Evolutionary conservation across 352 stramenopile species (phyloP).

Genomic region (Globisporangium paddicum): DNA sequence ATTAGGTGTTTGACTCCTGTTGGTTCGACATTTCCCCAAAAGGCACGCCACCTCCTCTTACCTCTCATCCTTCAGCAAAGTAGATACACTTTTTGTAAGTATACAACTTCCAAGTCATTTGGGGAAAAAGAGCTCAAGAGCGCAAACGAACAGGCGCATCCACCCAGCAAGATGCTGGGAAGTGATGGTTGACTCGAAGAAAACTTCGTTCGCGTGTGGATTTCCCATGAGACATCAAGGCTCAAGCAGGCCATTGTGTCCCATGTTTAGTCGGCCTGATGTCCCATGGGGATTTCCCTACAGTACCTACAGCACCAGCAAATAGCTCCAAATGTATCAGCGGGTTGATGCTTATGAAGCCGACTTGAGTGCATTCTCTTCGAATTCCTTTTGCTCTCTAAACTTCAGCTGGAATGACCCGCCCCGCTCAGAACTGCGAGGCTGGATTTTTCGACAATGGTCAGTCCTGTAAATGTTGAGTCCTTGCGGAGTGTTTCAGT

Average conservation of each 20-base stretch:
- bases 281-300: no score
- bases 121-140: background rate
- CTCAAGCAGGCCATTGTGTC: no score
- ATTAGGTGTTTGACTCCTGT: background rate
- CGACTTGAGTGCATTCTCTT: no score
- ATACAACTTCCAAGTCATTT: background rate
- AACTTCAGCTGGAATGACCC: background rate
- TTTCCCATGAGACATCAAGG: no score
- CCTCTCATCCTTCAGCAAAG: background rate
- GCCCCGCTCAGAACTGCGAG: background rate
- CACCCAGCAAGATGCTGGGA: no score
- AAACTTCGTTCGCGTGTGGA: no score
- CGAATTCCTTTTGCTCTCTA: background rate
- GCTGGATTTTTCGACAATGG: background rate
- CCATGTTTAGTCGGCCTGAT: no score
- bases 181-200: no score
- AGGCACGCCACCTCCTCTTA: background rate
- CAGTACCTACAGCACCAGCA: no score
- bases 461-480: no score
- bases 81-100: background rate
- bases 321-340: background rate
- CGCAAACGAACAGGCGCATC: background rate
- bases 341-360: background rate
- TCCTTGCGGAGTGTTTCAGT: no score
- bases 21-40: background rate